A percentile compares a stretch with the other conserved stretches of the same genome.
Conservation (phyloP, 176 grass and related monocot genomes). For the Zea luxurians region DNA sequence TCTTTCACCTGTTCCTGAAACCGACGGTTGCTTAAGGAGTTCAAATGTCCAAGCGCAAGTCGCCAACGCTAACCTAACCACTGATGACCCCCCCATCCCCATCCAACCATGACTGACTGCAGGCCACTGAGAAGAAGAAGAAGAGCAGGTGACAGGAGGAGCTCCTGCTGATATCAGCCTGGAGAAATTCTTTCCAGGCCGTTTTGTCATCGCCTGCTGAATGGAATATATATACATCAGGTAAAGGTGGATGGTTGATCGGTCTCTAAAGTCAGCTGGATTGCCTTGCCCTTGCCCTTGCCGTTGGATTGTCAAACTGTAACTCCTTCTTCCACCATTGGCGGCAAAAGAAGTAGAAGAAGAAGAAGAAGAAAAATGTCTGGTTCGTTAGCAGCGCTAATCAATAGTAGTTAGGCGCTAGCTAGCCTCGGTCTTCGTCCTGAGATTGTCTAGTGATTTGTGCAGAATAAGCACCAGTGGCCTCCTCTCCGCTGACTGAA, state of each 20-base stretch:
- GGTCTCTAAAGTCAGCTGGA: constrained; percentile 33
- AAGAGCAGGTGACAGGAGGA: constrained; percentile 44
- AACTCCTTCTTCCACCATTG: constrained; percentile 17
- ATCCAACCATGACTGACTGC: not conserved
- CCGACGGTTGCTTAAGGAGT: constrained; percentile 55
- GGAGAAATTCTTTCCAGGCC: not conserved
- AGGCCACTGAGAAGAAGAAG: constrained; percentile 36
- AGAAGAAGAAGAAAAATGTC: not conserved
- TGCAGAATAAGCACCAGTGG: constrained; percentile 20
- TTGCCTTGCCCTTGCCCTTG: constrained; percentile 34
- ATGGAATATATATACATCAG: constrained; percentile 45
- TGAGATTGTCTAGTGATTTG: constrained; percentile 34
- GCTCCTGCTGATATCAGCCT: constrained; percentile 46
- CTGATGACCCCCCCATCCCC: constrained; percentile 14
- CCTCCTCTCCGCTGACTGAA: not conserved
- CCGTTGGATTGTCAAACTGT: constrained; percentile 16
- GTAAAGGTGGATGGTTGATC: constrained; percentile 29
- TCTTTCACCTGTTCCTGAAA: constrained; percentile 46
- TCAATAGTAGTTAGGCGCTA: not conserved
- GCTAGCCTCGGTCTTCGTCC: not conserved
- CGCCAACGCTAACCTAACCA: constrained; percentile 50
- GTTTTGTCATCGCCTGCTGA: constrained; percentile 43
- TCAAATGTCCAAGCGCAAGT: constrained; percentile 39
- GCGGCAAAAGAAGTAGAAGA: not conserved
- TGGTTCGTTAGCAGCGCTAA: constrained; percentile 22